phyloP scores from a whole-genome alignment of 192 early-diverging fungal species.

The Linderina pennispora region DNA sequence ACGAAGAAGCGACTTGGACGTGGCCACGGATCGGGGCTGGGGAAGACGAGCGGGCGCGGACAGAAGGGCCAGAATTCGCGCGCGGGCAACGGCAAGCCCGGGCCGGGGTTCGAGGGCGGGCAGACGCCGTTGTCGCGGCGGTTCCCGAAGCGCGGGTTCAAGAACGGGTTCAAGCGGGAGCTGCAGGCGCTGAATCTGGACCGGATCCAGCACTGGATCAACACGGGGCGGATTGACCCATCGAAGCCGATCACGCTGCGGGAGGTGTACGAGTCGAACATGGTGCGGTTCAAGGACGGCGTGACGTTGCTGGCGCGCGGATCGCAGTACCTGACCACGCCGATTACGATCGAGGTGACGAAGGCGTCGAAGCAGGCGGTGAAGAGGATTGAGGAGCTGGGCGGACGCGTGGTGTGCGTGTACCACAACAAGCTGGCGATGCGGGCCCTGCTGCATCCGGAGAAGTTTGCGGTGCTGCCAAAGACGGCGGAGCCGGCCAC shows the following conservation, averaged over 20 bases:
- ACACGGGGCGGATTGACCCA: constrained; percentile 75
- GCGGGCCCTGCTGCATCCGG: constrained; percentile 70
- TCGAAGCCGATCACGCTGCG: constrained; percentile 77
- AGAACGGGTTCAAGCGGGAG: constrained; percentile 53
- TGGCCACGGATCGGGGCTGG: constrained; percentile 81
- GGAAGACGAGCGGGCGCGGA: constrained; percentile 86
- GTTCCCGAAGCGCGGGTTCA: constrained; percentile 85
- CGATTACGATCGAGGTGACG: constrained; percentile 81
- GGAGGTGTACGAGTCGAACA: constrained; percentile 29
- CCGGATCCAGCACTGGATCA: constrained; percentile 87
- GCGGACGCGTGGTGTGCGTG: constrained; percentile 74
- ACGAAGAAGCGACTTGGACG: constrained; percentile 66
- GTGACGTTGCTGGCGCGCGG: constrained; percentile 79
- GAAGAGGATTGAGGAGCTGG: constrained; percentile 69
- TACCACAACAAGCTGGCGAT: constrained; percentile 74
- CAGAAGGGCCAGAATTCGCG: constrained; percentile 88
- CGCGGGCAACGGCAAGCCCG: constrained; percentile 65
- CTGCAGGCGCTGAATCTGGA: constrained; percentile 77
- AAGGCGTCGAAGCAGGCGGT: constrained; percentile 74
- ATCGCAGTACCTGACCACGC: constrained; percentile 63
- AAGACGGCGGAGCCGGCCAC: constrained; percentile 62
- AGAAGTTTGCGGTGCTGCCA: constrained; percentile 66
- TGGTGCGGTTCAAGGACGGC: constrained; percentile 65
- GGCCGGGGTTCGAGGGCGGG: constrained; percentile 88
- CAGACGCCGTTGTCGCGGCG: constrained; percentile 77